Base-by-base conservation (phyloP, 345 rosid genomes). In the Murraya paniculata region DNA sequence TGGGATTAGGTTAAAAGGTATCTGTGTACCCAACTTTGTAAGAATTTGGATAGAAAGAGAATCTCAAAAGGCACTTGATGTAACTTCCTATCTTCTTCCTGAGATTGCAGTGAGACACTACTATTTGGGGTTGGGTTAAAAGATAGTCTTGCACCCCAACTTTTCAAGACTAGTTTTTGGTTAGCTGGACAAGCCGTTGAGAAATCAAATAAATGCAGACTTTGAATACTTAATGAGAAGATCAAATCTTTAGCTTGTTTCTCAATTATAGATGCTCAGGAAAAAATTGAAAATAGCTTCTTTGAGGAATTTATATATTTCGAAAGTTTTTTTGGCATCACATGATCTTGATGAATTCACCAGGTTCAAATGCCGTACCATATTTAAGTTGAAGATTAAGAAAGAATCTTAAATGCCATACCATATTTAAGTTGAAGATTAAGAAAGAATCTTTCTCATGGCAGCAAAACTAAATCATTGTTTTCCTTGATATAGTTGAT, bases 401-500 rank as follows among this genome's bases (percentile, higher is more conserved):
- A 62, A 10, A 22, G 31, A 48, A 33, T 5, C 45, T 45, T 74
- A 53, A 31, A 50, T 56, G n/a, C 19, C 41, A 71, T 30, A 48
- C 33, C 18, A 21, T 27, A 60, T 33, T 21, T 75, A 59, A 31
- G 64, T 66, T 24, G 66, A 61, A 48, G 27, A 25, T 68, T 39
- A 31, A 71, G 61, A 62, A 10, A 22, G 31, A 48, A 33, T 5
- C 45, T 45, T 74, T 50, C 36, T 50, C 31, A 11, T 50, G 31
- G 70, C 27, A 4, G 78, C 55, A 62, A 30, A 41, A 48, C 61
- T 67, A 21, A 33, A 48, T 21, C 68, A 18, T 22, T 18, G 36
- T 38, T 64, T 10, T 64, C 14, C 38, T 65, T 64, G 24, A 82
- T 79, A 72, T 80, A 93, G 99, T 83, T 90, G 80, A 88, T 96